Base-by-base conservation (phyloP, 208 protist species). In the Crithidia fasciculata region DNA sequence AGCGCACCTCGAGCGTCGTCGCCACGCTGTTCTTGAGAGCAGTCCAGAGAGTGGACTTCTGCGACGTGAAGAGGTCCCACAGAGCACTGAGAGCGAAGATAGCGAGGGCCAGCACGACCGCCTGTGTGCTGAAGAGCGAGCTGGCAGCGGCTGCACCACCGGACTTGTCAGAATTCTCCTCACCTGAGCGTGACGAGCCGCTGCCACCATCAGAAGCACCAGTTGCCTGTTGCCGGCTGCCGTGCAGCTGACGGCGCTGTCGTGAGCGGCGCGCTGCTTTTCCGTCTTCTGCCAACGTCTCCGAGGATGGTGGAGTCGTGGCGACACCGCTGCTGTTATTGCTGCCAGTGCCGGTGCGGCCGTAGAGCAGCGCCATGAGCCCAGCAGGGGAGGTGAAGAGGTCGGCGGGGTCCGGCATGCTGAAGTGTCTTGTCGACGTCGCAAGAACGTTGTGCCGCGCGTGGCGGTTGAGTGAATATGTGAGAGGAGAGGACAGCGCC, bases 1-100 rank as follows among this genome's bases (percentile, higher is more conserved):
- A 95, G 68, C 93, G 93, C 16, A 97, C 89, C 67, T 97, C 89
- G 61, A 97, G 82, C 9, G 93, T 95, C 40, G 88, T 75, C 40
- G 83, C 82, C 47, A 88, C 79, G n/a, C 73, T 57, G 68, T 92
- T 81, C 55, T 78, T 81, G 10, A 90, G 2, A 64, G 84, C 87
- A 57, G 80, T 70, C 67, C 58, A 67, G 15, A 93, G 2, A 6
- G 78, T 74, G 5, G 78, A 80, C 65, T 86, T 80, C 63, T 95
- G 85, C 7, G 82, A 69, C 40, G 49, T 80, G 49, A 96, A 63
- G 10, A 81, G n/a, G 18, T 96, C 90, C 89, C 88, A 95, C 40
- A 89, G n/a, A 4, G 84, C 85, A 2, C 84, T 89, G 28, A 93
- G 61, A 43, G 83, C 19, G 28, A 96, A 78, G 78, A 95, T 87